Evolutionary conservation across 371 early-diverging fungal genomes (phyloP).

Genomic region (Mortierella sp.): DNA sequence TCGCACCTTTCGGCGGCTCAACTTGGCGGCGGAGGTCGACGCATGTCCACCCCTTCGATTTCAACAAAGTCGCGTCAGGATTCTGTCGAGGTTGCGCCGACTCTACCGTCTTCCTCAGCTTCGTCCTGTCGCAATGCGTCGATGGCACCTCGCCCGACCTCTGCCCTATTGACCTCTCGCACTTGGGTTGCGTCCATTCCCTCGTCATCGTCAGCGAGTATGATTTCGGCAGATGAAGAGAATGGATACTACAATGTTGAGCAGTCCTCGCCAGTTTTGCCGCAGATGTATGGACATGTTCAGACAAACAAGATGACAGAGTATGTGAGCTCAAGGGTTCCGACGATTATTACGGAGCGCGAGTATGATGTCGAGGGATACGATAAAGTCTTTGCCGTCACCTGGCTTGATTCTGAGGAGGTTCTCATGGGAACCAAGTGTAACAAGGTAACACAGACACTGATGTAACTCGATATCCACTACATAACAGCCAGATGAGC

Average conservation of each 20-base stretch:
- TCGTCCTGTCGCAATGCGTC: background rate
- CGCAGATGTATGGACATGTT: background rate
- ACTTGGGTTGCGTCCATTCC: constrained; percentile 23
- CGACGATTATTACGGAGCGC: constrained; percentile 31
- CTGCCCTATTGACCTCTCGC: constrained; percentile 16
- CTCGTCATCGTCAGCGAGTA: background rate
- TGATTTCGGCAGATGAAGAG: constrained; percentile 8
- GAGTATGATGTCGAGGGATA: constrained; percentile 38
- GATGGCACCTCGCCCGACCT: constrained; percentile 14
- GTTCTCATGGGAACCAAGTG: constrained; percentile 78
- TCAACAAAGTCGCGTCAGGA: constrained; percentile 1
- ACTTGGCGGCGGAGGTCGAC: constrained; percentile 26
- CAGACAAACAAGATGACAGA: background rate
- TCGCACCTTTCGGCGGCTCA: constrained; percentile 27
- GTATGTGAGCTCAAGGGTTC: constrained; percentile 28
- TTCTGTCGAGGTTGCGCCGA: background rate
- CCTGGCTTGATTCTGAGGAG: constrained; percentile 64
- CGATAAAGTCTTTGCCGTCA: constrained; percentile 74
- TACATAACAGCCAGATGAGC: too few species aligned
- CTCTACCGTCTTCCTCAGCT: background rate
- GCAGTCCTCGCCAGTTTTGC: background rate
- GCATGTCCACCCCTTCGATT: constrained; percentile 45
- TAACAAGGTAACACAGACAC: constrained; percentile 59
- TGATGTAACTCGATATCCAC: too few species aligned
- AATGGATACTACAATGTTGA: constrained; percentile 10